These are phyloP conservation scores for Clarireedia sp. DNA, from an alignment of 2,329 filamentous ascomycete genomes.

Conservation along the genomic window DNA sequence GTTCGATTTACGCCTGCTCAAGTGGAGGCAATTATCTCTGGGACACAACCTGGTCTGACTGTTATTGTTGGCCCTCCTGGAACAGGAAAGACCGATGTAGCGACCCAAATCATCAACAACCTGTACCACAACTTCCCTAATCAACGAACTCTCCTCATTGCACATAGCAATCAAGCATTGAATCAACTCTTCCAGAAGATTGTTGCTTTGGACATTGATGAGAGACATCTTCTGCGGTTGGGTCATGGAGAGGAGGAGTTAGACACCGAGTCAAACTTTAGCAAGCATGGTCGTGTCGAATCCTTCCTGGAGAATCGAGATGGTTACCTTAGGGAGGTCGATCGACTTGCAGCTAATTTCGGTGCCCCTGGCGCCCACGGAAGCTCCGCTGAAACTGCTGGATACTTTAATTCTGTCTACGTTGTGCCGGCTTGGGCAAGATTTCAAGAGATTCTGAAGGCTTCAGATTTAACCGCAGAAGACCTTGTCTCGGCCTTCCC, in stretches of 20 bases:
- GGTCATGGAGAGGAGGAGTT: constrained; percentile 95
- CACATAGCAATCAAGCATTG: constrained; percentile 94
- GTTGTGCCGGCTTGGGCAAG: constrained; percentile 81
- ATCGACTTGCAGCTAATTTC: constrained; percentile 76
- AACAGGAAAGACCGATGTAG: constrained; percentile 98
- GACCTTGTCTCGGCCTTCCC: constrained; percentile 71
- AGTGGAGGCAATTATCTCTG: constrained; percentile 86
- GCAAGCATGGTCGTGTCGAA: constrained; percentile 90
- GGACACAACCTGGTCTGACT: constrained; percentile 87
- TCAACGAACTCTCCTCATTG: constrained; percentile 84
- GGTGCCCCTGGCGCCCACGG: constrained; percentile 89
- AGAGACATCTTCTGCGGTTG: constrained; percentile 82
- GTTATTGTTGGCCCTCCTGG: constrained; percentile 92
- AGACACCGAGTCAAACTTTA: constrained; percentile 77
- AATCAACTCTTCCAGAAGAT: constrained; percentile 99
- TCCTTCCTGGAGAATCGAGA: constrained; percentile 87
- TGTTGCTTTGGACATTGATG: constrained; percentile 89
- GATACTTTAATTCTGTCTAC: constrained; percentile 93
- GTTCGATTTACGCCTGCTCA: constrained; percentile 88
- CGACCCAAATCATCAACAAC: constrained; percentile 97
- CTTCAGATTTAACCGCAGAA: constrained; percentile 46
- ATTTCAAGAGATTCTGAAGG: constrained; percentile 61
- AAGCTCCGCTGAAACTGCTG: constrained; percentile 91
- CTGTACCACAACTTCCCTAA: constrained; percentile 96
- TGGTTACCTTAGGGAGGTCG: constrained; percentile 72